Evolutionary conservation across 345 rosid genomes (phyloP).

Genomic region (Gossypium anomalum): DNA sequence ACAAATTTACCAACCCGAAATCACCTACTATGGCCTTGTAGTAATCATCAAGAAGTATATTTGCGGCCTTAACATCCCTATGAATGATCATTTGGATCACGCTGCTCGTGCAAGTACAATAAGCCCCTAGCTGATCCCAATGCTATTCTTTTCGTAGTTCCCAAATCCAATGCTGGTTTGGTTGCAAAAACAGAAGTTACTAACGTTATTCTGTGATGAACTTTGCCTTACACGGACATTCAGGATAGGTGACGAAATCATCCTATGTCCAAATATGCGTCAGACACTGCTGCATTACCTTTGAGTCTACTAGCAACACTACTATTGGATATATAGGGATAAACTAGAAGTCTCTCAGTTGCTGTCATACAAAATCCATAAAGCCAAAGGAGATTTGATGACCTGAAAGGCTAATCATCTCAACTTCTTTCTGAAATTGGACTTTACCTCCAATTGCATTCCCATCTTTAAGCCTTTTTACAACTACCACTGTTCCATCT

Average conservation of each 20-base stretch:
- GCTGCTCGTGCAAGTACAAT: conserved; percentile 85
- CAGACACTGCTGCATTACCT: conserved; percentile 34
- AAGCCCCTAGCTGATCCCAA: conserved; percentile 92
- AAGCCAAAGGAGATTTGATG: conserved; percentile 84
- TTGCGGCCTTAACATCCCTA: conserved; percentile 94
- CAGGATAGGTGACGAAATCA: neutral
- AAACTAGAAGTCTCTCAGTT: conserved; percentile 71
- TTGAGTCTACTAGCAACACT: conserved; percentile 90
- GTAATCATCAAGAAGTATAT: conserved; percentile 79
- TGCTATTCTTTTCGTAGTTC: conserved; percentile 82
- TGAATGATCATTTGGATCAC: conserved; percentile 96
- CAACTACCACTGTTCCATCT: conserved; percentile 73
- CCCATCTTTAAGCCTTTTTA: conserved; percentile 75
- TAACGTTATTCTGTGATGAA: conserved; percentile 5
- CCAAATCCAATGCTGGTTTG: conserved; percentile 82
- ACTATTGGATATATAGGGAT: conserved; percentile 97
- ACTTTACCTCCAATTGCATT: conserved; percentile 64
- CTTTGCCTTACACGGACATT: neutral
- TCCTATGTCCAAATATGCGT: neutral
- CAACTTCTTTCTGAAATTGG: conserved; percentile 92
- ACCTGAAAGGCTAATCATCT: conserved; percentile 94
- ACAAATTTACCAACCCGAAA: conserved; percentile 84
- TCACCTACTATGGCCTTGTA: conserved; percentile 91
- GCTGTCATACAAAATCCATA: conserved; percentile 77
- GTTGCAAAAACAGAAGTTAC: conserved; percentile 33